These are phyloP conservation scores for Schizosaccharomyces pombe DNA, from an alignment of 805 yeast genomes.

Conservation along the genomic window DNA sequence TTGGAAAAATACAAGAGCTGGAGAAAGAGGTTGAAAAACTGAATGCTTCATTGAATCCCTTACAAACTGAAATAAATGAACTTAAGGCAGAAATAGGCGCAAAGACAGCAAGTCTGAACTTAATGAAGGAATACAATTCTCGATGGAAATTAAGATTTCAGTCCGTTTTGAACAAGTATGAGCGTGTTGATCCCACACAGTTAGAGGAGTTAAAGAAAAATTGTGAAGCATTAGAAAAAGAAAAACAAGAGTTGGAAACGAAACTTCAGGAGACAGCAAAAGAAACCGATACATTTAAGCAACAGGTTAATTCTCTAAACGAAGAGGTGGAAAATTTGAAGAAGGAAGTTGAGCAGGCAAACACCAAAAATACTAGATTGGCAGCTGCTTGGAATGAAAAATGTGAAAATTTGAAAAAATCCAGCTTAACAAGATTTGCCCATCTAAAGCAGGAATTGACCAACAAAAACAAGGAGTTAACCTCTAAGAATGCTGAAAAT, in stretches of 20 bases:
- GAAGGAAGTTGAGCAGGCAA: conserved; percentile 8
- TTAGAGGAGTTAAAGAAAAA: conserved; percentile 14
- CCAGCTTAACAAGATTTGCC: conserved; percentile 5
- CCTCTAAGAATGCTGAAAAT: background rate
- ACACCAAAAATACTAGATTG: conserved; percentile 7
- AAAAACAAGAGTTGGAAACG: conserved; percentile 10
- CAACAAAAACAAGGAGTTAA: background rate
- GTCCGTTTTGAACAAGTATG: conserved; percentile 23
- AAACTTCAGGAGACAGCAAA: conserved; percentile 8
- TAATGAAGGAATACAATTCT: conserved; percentile 30
- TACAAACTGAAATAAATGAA: conserved; percentile 20
- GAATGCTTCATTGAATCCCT: conserved; percentile 21
- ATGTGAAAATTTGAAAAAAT: conserved; percentile 6
- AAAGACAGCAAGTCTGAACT: conserved; percentile 26
- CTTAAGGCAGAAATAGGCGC: conserved; percentile 23
- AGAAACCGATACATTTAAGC: conserved; percentile 5
- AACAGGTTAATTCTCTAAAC: conserved; percentile 10
- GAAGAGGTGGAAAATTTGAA: conserved; percentile 7
- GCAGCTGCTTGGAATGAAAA: conserved; percentile 7
- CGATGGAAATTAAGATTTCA: conserved; percentile 34
- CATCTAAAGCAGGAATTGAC: background rate
- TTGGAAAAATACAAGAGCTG: conserved; percentile 18
- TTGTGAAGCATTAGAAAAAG: conserved; percentile 7
- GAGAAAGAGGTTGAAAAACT: conserved; percentile 19
- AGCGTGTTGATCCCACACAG: conserved; percentile 27